These are phyloP conservation scores for Xanthoconium stramineum DNA, from an alignment of 768 basidiomycete genomes.

Conservation along the genomic window DNA sequence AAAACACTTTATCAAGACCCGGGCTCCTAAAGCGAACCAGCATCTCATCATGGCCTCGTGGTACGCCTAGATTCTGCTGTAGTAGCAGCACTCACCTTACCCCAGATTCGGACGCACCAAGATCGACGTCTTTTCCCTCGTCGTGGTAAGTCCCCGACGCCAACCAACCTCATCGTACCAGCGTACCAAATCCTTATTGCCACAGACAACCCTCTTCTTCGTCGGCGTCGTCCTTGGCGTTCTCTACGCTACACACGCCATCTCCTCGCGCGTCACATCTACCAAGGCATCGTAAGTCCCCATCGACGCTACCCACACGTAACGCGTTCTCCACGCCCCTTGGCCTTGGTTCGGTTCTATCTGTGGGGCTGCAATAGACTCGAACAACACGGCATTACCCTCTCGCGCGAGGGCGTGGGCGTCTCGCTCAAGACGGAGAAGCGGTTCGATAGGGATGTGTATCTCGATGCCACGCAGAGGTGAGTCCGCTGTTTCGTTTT, in stretches of 20 bases:
- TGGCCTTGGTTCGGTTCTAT: no score
- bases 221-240: constrained; percentile 45
- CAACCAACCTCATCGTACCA: not conserved
- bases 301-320: not conserved
- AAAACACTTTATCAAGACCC: not conserved
- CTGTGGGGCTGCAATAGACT: constrained; percentile 24
- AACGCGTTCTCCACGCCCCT: not conserved
- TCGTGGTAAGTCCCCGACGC: constrained; percentile 3
- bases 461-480: constrained; percentile 75
- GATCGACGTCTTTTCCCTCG: constrained; percentile 19
- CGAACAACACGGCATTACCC: constrained; percentile 51
- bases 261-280: constrained; percentile 43
- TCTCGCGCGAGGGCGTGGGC: constrained; percentile 61
- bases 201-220: constrained; percentile 41
- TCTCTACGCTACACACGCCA: constrained; percentile 33
- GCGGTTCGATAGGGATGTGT: constrained; percentile 58
- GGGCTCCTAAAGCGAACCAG: not conserved
- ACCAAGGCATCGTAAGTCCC: constrained; percentile 55
- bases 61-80: not conserved
- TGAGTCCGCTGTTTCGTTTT: constrained; percentile 17
- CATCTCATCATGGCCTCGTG: constrained; percentile 14
- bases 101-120: not conserved
- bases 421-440: constrained; percentile 63
- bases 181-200: not conserved
- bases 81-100: no score